These are phyloP conservation scores for Przewalskia tangutica DNA, from an alignment of 257 asterid species.

Conservation along the genomic window DNA sequence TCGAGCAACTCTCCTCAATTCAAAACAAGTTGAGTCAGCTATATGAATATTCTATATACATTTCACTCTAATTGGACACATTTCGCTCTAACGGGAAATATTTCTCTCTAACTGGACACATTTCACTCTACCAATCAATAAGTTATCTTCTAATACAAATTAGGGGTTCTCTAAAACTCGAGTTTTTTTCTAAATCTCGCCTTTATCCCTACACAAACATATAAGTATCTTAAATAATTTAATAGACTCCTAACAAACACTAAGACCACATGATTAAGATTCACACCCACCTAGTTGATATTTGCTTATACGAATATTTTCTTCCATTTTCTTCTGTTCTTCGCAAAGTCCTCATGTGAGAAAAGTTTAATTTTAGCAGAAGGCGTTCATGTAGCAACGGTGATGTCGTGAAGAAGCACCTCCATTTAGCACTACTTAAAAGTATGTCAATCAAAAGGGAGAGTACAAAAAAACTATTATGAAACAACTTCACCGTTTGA, in stretches of 20 bases:
- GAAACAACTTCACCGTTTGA: background rate
- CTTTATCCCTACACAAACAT: background rate
- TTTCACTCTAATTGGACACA: background rate
- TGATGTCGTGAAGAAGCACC: background rate
- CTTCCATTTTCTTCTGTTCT: background rate
- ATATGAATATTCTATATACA: background rate
- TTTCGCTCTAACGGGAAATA: background rate
- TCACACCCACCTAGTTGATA: background rate
- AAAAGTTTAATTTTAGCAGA: background rate
- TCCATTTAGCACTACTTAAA: background rate
- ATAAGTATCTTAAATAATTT: background rate
- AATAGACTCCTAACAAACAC: background rate
- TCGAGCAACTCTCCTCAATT: background rate
- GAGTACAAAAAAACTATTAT: background rate
- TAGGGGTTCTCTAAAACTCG: background rate
- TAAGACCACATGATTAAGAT: background rate
- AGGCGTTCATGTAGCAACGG: background rate
- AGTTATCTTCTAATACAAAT: background rate
- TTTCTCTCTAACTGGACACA: background rate
- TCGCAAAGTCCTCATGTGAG: background rate
- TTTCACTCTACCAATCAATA: background rate
- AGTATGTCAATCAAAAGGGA: background rate
- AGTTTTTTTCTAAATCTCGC: background rate
- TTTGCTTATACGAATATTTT: background rate
- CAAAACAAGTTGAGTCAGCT: background rate